Percentiles rank a stretch among this genome's conserved stretches.
Conservation (phyloP, 768 basidiomycete species). For the Candolleomyces efflorescens region DNA sequence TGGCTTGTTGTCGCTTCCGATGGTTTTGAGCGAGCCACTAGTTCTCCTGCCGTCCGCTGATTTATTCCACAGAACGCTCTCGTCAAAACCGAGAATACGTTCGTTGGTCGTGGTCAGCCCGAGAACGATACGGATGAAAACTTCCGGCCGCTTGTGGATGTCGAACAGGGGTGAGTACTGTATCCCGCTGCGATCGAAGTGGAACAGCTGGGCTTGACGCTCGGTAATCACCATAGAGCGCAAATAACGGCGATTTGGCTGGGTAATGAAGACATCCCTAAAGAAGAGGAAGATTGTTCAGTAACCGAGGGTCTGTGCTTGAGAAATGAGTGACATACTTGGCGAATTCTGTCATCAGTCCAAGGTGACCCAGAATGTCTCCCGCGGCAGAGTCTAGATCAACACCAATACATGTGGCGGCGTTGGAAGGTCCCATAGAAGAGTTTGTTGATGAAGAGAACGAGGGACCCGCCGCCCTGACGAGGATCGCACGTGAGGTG, state of each 20-base stretch:
- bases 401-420: not conserved
- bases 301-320: no score
- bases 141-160: constrained; percentile 12
- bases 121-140: constrained; percentile 18
- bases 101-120: constrained; percentile 15
- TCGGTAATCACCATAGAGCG: constrained; percentile 15
- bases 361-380: not conserved
- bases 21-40: not conserved
- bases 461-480: not conserved
- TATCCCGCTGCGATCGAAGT: constrained; percentile 19
- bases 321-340: not conserved
- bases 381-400: not conserved
- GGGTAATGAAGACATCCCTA: constrained; percentile 16
- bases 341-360: not conserved
- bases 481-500: not conserved
- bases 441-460: not conserved
- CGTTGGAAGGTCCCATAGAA: not conserved
- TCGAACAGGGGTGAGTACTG: constrained; percentile 10
- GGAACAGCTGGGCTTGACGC: constrained; percentile 4
- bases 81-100: constrained; percentile 17
- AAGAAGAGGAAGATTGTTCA: not conserved
- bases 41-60: not conserved
- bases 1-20: not conserved
- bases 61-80: constrained; percentile 15
- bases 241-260: constrained; percentile 17